These are phyloP conservation scores for Strobilomyces confusus DNA, from an alignment of 768 basidiomycete species.

Conservation along the genomic window DNA sequence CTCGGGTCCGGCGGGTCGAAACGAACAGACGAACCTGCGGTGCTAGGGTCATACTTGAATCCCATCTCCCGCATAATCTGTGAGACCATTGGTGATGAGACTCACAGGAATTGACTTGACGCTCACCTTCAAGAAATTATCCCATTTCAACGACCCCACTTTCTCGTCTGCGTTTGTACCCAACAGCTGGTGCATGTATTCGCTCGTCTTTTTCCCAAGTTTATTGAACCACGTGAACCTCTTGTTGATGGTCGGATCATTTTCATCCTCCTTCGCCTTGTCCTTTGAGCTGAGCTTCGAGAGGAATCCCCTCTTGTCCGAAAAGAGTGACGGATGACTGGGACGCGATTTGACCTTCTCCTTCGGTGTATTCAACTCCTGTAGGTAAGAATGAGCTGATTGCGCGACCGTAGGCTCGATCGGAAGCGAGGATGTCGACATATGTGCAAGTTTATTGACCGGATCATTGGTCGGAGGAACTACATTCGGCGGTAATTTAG, in stretches of 20 bases:
- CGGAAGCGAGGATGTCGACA: slow-evolving; percentile 41
- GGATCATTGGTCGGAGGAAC: slow-evolving; percentile 14
- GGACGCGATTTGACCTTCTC: slow-evolving; percentile 69
- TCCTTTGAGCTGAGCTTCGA: slow-evolving; percentile 40
- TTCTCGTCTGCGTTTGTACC: slow-evolving; percentile 52
- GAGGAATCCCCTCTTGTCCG: slow-evolving; percentile 45
- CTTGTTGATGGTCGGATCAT: slow-evolving; percentile 24
- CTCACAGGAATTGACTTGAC: background rate
- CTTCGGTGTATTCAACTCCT: slow-evolving; percentile 48
- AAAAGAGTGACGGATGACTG: slow-evolving; percentile 50
- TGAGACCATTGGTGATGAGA: background rate
- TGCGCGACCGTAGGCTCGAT: slow-evolving; percentile 53
- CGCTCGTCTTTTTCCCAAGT: slow-evolving; percentile 55
- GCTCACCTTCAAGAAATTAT: slow-evolving; percentile 66
- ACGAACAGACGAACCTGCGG: slow-evolving; percentile 78
- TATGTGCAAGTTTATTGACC: slow-evolving; percentile 20
- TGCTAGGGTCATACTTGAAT: slow-evolving; percentile 67
- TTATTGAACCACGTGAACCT: slow-evolving; percentile 55
- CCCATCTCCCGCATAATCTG: slow-evolving; percentile 80
- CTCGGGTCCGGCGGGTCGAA: slow-evolving; percentile 66
- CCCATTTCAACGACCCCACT: slow-evolving; percentile 72
- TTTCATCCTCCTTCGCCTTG: slow-evolving; percentile 33
- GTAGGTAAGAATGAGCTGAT: slow-evolving; percentile 68
- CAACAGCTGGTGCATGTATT: slow-evolving; percentile 63
- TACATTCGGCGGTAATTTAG: slow-evolving; percentile 9